Conservation (phyloP, 164 flowering plant species). For the Litsea cubeba region DNA sequence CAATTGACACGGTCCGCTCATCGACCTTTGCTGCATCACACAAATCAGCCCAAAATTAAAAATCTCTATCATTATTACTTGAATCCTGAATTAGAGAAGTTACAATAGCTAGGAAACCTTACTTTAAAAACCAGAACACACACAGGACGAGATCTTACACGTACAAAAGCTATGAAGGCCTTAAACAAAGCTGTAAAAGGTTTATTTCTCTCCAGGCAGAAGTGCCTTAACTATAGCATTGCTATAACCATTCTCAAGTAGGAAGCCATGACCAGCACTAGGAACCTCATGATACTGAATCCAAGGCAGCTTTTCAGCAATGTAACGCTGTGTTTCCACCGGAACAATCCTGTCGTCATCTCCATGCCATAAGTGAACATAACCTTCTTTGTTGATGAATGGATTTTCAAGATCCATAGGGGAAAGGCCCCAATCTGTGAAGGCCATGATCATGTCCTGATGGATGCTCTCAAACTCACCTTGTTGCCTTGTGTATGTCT, state of each 20-base stretch:
- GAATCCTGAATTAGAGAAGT: not conserved
- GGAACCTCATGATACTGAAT: conserved; percentile 63
- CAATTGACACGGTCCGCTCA: too few species aligned
- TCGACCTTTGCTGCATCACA: too few species aligned
- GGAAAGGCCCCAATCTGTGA: conserved; percentile 67
- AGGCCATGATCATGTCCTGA: conserved; percentile 50
- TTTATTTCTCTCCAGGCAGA: conserved; percentile 13
- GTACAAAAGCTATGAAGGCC: not conserved
- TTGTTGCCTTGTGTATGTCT: conserved; percentile 59
- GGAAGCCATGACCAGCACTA: conserved; percentile 55
- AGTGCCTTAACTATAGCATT: conserved; percentile 20
- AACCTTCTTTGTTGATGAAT: conserved; percentile 47
- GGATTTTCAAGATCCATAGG: conserved; percentile 60
- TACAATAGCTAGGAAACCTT: not conserved
- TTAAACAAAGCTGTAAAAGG: not conserved
- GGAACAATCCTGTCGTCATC: conserved; percentile 59
- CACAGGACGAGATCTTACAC: not conserved
- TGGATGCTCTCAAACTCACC: conserved; percentile 52
- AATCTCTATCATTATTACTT: not conserved
- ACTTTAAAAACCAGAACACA: not conserved
- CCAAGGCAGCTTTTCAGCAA: conserved; percentile 58
- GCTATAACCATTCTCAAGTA: conserved; percentile 29
- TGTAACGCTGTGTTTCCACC: conserved; percentile 40
- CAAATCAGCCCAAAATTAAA: not conserved
- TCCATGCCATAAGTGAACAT: conserved; percentile 78